These are phyloP conservation scores for Quercus engelmannii DNA, from an alignment of 306 rosid species.

Conservation along the genomic window DNA sequence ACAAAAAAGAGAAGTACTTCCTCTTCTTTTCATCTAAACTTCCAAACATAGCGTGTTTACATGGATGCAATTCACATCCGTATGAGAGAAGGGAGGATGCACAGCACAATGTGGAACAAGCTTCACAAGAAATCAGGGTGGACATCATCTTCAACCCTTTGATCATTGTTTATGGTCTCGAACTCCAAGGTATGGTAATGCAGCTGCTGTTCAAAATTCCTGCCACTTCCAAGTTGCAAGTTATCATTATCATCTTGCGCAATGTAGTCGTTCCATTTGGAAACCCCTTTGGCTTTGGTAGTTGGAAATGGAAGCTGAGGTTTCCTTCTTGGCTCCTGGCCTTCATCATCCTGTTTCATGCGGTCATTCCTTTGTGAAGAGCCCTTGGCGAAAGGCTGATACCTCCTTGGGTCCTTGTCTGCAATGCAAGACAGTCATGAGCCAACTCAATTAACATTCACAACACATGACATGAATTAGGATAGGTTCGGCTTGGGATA, in stretches of 20 bases:
- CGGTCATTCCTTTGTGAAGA: slow-evolving; percentile 18
- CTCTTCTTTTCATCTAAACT: no score
- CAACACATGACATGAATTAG: not conserved
- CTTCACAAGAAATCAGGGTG: slow-evolving; percentile 78
- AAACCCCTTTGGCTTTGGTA: slow-evolving; percentile 24
- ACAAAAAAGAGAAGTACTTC: no score
- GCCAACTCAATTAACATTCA: not conserved
- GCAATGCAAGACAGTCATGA: not conserved
- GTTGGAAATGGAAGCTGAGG: not conserved
- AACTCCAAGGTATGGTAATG: slow-evolving; percentile 9
- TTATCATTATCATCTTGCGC: slow-evolving; percentile 31
- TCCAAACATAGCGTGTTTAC: no score
- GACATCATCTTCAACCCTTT: slow-evolving; percentile 67
- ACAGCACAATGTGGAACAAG: not conserved
- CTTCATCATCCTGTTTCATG: not conserved
- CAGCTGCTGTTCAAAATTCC: slow-evolving; percentile 1
- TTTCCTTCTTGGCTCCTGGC: slow-evolving; percentile 17
- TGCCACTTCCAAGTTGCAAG: not conserved
- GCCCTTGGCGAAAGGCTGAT: slow-evolving; percentile 8
- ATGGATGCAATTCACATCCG: no score
- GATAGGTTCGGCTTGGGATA: not conserved
- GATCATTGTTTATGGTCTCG: slow-evolving; percentile 37
- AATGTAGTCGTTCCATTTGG: slow-evolving; percentile 70
- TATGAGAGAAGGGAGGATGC: no score
- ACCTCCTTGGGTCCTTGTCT: slow-evolving; percentile 24